A percentile compares a stretch with the other conserved stretches of the same genome.
These are phyloP conservation scores for Candida anutae DNA, from an alignment of 1,139 yeast species.

Conservation along the genomic window DNA sequence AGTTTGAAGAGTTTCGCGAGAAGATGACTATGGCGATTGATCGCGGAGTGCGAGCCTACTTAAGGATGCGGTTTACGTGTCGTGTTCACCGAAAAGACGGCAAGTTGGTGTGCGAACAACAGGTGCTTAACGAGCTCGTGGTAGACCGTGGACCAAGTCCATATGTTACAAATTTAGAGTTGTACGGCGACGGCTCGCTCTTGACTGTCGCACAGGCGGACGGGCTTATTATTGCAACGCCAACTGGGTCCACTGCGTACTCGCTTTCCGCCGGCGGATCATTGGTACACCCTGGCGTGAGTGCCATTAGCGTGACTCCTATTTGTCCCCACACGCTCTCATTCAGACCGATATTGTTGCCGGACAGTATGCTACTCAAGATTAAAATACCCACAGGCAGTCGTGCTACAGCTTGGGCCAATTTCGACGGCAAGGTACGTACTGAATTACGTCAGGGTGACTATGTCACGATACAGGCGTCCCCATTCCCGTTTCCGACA, in stretches of 20 bases:
- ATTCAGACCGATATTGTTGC: slow-evolving; percentile 78
- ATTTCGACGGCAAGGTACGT: slow-evolving; percentile 79
- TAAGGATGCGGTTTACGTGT: slow-evolving; percentile 79
- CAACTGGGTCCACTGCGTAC: slow-evolving; percentile 90
- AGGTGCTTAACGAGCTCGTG: slow-evolving; percentile 76
- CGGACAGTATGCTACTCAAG: slow-evolving; percentile 75
- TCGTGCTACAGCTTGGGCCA: slow-evolving; percentile 81
- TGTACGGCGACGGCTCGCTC: slow-evolving; percentile 74
- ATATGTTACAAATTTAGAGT: slow-evolving; percentile 72
- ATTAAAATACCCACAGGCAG: slow-evolving; percentile 66
- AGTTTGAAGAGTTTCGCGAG: slow-evolving; percentile 59
- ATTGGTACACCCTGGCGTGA: slow-evolving; percentile 81
- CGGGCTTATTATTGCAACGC: slow-evolving; percentile 82
- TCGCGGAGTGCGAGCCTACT: slow-evolving; percentile 67
- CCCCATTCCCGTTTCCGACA: slow-evolving; percentile 82
- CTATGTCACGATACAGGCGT: slow-evolving; percentile 69
- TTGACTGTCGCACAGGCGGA: slow-evolving; percentile 87
- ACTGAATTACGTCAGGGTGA: slow-evolving; percentile 67
- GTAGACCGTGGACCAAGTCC: slow-evolving; percentile 89
- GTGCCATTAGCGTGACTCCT: slow-evolving; percentile 85
- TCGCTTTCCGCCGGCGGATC: slow-evolving; percentile 89
- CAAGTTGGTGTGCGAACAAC: slow-evolving; percentile 59
- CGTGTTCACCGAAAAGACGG: slow-evolving; percentile 53
- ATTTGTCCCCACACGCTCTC: slow-evolving; percentile 89
- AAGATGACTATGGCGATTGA: slow-evolving; percentile 50